A percentile compares a stretch with the other conserved stretches of the same genome.
Conservation (phyloP, 331 rosid genomes). For the Quercus tomentella region DNA sequence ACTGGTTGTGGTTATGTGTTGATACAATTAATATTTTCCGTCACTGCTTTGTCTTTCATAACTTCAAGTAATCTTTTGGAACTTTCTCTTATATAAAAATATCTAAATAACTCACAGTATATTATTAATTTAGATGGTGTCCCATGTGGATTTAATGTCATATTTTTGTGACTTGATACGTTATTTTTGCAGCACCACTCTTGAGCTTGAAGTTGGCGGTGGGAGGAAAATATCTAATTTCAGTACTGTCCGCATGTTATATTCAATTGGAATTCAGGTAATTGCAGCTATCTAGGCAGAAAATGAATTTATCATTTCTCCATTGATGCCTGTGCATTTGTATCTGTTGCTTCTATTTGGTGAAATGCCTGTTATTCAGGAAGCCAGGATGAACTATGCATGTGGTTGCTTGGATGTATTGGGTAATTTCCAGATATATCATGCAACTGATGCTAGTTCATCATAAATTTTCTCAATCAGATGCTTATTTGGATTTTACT, state of each 20-base stretch:
- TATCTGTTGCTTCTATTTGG: background rate
- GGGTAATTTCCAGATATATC: background rate
- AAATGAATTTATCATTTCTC: background rate
- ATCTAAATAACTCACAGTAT: background rate
- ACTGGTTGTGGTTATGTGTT: background rate
- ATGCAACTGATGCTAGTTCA: background rate
- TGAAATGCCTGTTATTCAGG: background rate
- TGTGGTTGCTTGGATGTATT: background rate
- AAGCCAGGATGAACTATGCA: conserved; percentile 2
- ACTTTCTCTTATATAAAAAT: background rate
- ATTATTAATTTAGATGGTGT: background rate
- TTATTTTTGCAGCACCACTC: conserved; percentile 60
- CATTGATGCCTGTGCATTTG: conserved; percentile 2
- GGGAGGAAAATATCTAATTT: conserved; percentile 90
- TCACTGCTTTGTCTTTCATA: background rate
- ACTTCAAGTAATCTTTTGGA: background rate
- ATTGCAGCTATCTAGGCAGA: conserved; percentile 4
- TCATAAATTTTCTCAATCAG: background rate
- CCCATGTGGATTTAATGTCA: background rate
- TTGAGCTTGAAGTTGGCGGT: conserved; percentile 94
- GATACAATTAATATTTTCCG: background rate
- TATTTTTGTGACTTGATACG: conserved; percentile 26
- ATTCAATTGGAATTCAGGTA: conserved; percentile 89
- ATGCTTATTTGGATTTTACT: background rate
- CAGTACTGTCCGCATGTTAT: conserved; percentile 82